Conservation (phyloP, 2,329 filamentous ascomycete genomes). For the Camptophora hylomeconis region DNA sequence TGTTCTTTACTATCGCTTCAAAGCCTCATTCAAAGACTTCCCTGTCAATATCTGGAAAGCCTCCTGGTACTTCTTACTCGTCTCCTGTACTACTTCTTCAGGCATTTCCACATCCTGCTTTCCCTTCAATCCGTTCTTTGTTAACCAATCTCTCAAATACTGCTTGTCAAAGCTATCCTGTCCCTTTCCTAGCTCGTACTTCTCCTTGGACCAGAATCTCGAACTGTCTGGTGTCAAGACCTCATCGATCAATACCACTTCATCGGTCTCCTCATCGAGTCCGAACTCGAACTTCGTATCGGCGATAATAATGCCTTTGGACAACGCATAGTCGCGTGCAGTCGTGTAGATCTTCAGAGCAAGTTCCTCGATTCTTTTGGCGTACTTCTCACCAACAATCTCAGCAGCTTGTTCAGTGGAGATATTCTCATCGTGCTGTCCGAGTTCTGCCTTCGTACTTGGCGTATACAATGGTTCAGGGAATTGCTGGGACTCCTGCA, state of each 20-base stretch:
- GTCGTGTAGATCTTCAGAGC: constrained; percentile 50
- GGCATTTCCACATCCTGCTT: constrained; percentile 62
- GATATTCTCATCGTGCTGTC: constrained; percentile 78
- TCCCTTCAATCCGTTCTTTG: constrained; percentile 57
- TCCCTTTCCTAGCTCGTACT: constrained; percentile 57
- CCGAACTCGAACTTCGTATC: constrained; percentile 71
- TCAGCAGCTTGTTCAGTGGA: constrained; percentile 48
- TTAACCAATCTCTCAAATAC: constrained; percentile 71
- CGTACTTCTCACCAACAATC: constrained; percentile 54
- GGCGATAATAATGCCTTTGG: constrained; percentile 61
- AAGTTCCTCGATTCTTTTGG: constrained; percentile 51
- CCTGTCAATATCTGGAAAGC: constrained; percentile 60
- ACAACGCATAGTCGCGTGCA: constrained; percentile 50
- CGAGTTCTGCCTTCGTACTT: constrained; percentile 70
- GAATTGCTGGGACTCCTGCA: constrained; percentile 59
- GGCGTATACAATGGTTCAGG: constrained; percentile 64
- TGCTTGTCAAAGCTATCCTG: constrained; percentile 88
- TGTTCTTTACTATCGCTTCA: too few species aligned
- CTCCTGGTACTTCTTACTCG: constrained; percentile 60
- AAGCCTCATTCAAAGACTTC: constrained; percentile 24
- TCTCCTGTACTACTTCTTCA: constrained; percentile 55
- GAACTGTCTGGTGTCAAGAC: constrained; percentile 74
- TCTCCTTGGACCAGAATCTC: constrained; percentile 70
- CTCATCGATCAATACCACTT: constrained; percentile 69
- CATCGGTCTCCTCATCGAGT: constrained; percentile 48